Conservation (phyloP, 495 filamentous ascomycete species). For the Neohortaea acidophila region DNA sequence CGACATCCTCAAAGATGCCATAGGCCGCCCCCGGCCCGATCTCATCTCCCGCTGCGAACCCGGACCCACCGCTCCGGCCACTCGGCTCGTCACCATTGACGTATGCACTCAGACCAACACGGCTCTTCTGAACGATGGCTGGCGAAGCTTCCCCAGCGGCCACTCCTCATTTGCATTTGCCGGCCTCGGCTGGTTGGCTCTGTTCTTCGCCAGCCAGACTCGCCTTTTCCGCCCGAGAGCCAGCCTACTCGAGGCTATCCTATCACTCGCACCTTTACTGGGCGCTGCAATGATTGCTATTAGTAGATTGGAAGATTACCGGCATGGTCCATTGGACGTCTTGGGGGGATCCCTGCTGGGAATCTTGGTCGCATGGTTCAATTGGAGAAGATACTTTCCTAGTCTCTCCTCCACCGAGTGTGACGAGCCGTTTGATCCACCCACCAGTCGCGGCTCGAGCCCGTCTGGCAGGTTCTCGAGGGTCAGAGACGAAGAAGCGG, state of each 20-base stretch:
- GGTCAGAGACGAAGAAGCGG: constrained; percentile 37
- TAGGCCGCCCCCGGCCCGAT: constrained; percentile 82
- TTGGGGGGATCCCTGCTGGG: constrained; percentile 61
- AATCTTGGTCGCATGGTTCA: constrained; percentile 59
- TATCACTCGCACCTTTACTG: constrained; percentile 53
- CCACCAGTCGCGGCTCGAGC: constrained; percentile 14
- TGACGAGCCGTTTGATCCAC: constrained; percentile 32
- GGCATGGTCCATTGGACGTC: constrained; percentile 92
- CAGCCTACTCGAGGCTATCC: constrained; percentile 43
- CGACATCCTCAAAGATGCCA: constrained; percentile 80
- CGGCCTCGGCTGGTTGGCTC: constrained; percentile 44
- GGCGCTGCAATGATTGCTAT: constrained; percentile 79
- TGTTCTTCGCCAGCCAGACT: constrained; percentile 61
- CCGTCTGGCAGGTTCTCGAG: constrained; percentile 27
- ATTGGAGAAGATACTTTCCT: constrained; percentile 60
- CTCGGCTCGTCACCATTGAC: constrained; percentile 38
- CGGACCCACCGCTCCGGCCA: constrained; percentile 40
- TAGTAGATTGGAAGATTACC: constrained; percentile 82
- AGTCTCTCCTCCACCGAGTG: constrained; percentile 34
- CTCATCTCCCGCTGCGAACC: constrained; percentile 80
- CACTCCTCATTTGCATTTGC: constrained; percentile 50
- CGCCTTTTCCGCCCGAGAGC: constrained; percentile 60
- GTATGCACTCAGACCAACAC: constrained; percentile 39
- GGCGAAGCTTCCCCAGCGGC: constrained; percentile 52
- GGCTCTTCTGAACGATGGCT: constrained; percentile 40